Evolutionary conservation across 106 monocot species (phyloP), one percentile per base, ranked within the genome.

Genomic region (Acorus calamus): DNA sequence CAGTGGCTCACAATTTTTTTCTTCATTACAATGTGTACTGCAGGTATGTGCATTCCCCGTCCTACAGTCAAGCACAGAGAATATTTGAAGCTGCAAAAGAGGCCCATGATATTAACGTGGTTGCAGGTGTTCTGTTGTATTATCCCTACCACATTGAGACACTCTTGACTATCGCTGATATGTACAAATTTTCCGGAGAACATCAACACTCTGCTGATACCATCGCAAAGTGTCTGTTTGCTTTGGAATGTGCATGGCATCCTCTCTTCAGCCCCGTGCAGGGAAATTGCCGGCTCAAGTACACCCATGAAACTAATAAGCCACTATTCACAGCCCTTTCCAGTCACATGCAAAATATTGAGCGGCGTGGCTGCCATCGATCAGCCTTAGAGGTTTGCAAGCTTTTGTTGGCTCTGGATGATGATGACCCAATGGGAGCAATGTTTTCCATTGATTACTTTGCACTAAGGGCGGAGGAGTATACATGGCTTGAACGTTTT

Each of bases 361-460:
- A 83, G 52, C 78, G 98, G 60, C 87, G 98, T 56, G 92, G 98
- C 11, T 99, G 92, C 67, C 92, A 98, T 68, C 84, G 98, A 46
- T 98, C 91, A 50, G 98, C 98, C 47, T 63, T 98, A 55, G 92
- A 99, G 68, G 92, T 99, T 41, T 92, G 98, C 77, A 99, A 92
- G 63, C 77, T 99, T 67, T 77, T 99, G 59, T 53, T 99, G 7
- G 81, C 83, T 14, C 74, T 92, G 46, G 98, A 99, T 74, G 66
- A 74, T 62, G 92, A 92, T 57, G 98, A 99, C 73, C 98, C 98
- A 54, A 78, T 79, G 68, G 92, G 98, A 69, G 81, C 92, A 62
- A 53, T 99, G 7, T 88, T 92, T 69, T 99, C 83, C 77, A 82
- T 92, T 14, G 98, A 99, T 73, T 99, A 99, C 73, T 99, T 92